Evolutionary conservation across 1,284 basidiomycete species (phyloP), one percentile per base, ranked within the genome.

Genomic region (Apiotrichum sp.): DNA sequence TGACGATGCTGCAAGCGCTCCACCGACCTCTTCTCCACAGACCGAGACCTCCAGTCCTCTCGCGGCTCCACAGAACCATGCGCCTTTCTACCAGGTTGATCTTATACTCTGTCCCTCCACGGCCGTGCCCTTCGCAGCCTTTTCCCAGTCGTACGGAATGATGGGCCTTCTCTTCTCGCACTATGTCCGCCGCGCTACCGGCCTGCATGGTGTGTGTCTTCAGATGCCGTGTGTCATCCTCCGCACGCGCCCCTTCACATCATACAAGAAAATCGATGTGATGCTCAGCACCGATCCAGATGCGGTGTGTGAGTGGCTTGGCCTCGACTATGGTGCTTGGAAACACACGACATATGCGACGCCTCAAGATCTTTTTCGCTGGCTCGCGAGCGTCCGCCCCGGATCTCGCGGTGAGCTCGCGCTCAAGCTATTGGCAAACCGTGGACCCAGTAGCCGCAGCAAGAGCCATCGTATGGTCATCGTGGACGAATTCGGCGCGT

Each of bases 41-140:
- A 22, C 22, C 22, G 36, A 8, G 36, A 13, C 8, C 7, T 7
- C 36, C 13, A 8, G 8, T 13, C 36, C 36, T 13, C 7, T 13
- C 36, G 8, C 36, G 8, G 13, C 36, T 38, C 36, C 36, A 38
- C 7, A 38, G 36, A 13, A 8, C 8, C 40, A 6, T 31, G 14
- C 29, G 22, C 16, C 47, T 5, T 70, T 70, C 60, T 70, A 62
- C 55, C 69, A 71, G 45, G 50, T 71, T 52, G 71, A 73, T 50
- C 42, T 71, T 4, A 51, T 67, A 10, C 49, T 70, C 46, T 32
- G 61, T 22, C 59, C 63, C 3, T 41, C 48, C 22, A 10, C 31
- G 16, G 38, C 47, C 1, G 22, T 49, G 2, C 14, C 29, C 2
- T 60, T 54, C 42, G 44, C 42, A 3, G 43, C 40, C 39, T 54